Conservation (phyloP, 257 asterid species). For the Primulina eburnea region DNA sequence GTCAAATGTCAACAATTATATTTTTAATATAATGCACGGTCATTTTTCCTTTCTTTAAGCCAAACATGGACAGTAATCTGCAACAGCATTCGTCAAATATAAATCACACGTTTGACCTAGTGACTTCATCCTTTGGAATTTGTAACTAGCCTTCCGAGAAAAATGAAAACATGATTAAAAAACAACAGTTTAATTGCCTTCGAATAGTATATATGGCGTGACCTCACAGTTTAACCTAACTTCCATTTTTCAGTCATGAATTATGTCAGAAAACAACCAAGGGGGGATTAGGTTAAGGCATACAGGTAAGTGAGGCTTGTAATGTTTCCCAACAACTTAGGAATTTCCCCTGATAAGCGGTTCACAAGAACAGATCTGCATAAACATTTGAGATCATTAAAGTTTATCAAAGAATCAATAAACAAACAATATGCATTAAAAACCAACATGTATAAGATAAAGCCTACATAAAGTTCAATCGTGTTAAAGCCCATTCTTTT, state of each 20-base stretch:
- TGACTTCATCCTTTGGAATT: not conserved
- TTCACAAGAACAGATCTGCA: constrained; percentile 88
- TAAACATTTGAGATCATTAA: constrained; percentile 25
- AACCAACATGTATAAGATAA: constrained; percentile 6
- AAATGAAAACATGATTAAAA: not conserved
- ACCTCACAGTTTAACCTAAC: constrained; percentile 8
- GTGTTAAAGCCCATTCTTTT: constrained; percentile 65
- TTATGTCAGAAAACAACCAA: constrained; percentile 16
- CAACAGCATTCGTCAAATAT: not conserved
- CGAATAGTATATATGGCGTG: not conserved
- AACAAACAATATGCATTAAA: not conserved
- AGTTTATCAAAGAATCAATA: constrained; percentile 14
- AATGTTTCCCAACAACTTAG: constrained; percentile 63
- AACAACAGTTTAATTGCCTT: not conserved
- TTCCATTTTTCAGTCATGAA: constrained; percentile 10
- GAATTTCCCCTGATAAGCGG: constrained; percentile 82
- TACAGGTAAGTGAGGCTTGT: constrained; percentile 82
- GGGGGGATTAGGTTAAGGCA: constrained; percentile 31
- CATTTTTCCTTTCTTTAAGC: not conserved
- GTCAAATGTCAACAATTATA: constrained; percentile 23
- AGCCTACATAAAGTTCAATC: constrained; percentile 57
- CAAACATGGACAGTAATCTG: not conserved
- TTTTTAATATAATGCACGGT: constrained; percentile 2
- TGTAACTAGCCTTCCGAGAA: not conserved
- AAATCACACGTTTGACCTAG: not conserved